A percentile compares a stretch with the other conserved stretches of the same genome.
phyloP scores from a whole-genome alignment of 345 rosid genomes.

The Carallia brachiata region DNA sequence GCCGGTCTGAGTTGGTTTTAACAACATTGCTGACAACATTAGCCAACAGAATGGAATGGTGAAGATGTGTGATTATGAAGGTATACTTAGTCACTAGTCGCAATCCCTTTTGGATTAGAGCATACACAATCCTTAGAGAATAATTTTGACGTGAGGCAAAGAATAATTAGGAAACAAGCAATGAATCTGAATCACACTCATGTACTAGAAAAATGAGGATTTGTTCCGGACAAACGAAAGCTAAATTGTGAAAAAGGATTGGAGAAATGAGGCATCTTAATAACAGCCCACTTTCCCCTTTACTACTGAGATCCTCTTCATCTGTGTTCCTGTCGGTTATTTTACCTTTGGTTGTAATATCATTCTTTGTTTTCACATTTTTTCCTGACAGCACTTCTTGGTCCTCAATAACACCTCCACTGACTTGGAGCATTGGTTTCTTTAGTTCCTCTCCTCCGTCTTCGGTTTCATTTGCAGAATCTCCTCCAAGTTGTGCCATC shows the following conservation, averaged over 20 bases:
- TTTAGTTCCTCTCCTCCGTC: not conserved
- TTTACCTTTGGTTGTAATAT: slow-evolving; percentile 13
- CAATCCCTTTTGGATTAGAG: not conserved
- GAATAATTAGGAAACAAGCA: slow-evolving; percentile 15
- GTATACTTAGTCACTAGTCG: too few species aligned
- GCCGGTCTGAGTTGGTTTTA: too few species aligned
- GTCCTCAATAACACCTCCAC: slow-evolving; percentile 11
- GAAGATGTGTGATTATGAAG: too few species aligned
- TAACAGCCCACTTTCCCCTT: not conserved
- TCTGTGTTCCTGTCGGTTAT: not conserved
- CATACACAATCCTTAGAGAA: not conserved
- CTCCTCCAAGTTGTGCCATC: not conserved
- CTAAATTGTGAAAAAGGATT: not conserved
- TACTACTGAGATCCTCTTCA: slow-evolving; percentile 2
- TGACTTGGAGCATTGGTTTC: slow-evolving; percentile 16
- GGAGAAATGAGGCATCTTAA: slow-evolving; percentile 4
- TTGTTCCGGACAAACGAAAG: not conserved
- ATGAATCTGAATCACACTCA: slow-evolving; percentile 2
- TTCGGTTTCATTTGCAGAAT: not conserved
- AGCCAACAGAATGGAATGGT: too few species aligned
- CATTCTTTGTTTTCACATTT: not conserved
- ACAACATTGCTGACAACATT: too few species aligned
- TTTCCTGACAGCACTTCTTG: slow-evolving; percentile 9
- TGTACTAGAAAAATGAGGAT: not conserved
- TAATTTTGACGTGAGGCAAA: slow-evolving; percentile 2